phyloP scores from a whole-genome alignment of 1,139 yeast species.

The Yamadazyma membranifaciens region DNA sequence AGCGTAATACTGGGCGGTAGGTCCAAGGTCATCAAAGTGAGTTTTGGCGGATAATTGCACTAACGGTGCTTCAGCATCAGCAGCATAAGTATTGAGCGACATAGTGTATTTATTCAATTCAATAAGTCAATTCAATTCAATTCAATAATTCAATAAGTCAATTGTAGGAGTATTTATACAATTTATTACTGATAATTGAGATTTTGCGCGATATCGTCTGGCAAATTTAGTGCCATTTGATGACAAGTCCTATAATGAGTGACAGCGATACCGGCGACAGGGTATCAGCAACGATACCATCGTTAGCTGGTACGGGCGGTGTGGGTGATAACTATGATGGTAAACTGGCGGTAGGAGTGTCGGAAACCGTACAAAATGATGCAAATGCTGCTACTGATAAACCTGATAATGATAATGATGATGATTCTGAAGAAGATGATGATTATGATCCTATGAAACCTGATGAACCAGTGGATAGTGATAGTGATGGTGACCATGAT shows the following conservation, averaged over 20 bases:
- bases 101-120: no score
- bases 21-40: slow-evolving; percentile 38
- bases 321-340: no score
- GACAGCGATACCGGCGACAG: neutral
- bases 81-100: slow-evolving; percentile 20
- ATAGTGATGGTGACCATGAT: slow-evolving; percentile 24
- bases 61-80: slow-evolving; percentile 47
- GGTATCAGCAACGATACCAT: no score
- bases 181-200: no score
- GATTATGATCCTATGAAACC: slow-evolving; percentile 55
- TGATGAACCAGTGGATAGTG: slow-evolving; percentile 22
- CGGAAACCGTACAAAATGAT: no score
- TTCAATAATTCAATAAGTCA: no score
- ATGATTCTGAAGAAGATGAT: slow-evolving; percentile 58
- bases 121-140: no score
- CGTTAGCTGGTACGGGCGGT: no score
- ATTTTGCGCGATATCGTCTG: slow-evolving; percentile 1
- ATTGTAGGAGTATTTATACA: no score
- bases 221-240: neutral
- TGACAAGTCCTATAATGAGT: no score
- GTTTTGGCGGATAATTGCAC: slow-evolving; percentile 41
- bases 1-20: slow-evolving; percentile 58
- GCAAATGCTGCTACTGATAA: no score
- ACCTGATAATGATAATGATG: slow-evolving; percentile 10
- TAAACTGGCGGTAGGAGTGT: no score